Evolutionary conservation across 2,329 filamentous ascomycete species (phyloP), one percentile per base, ranked within the genome.

Genomic region (Polychaeton citri): DNA sequence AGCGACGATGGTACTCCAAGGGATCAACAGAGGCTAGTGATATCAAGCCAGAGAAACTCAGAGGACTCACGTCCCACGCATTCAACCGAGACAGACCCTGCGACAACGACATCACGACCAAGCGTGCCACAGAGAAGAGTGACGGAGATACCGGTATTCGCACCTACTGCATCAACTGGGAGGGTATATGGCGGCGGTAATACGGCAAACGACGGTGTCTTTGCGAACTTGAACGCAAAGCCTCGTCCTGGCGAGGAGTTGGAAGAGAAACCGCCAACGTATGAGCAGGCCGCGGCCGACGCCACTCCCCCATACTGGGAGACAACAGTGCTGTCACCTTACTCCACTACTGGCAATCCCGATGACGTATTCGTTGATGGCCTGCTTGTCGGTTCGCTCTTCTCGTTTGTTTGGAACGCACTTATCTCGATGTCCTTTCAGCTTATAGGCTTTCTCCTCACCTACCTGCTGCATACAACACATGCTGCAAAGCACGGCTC

Each of bases 401-500:
- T 92, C 63, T 81, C 76, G 42, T 92, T 92, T 52, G 66, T 88
- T 47, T 92, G 84, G 84, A 92, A 92, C 63, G 81, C 74, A 63
- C 87, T 96, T 75, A 96, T 98, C 47, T 92, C 85, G 45, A 88
- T 93, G 72, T 93, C 87, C 30, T 96, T 98, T 69, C 84, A 93
- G 60, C 74, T 96, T 44, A 84, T 95, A 61, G 90, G 90, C 36
- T 98, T 98, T 70, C 76, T 98, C 19, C 81, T 98, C 51, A 96
- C 90, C 19, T 98, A 98, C 59, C 82, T 98, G 38, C 73, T 98
- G 3, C 90, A 98, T 69, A 96, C 90, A 19, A 94, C 88, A 6
- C 90, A 98, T 60, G 90, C 90, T 4, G 90, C 90, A 50, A 98
- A 98, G 65, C 94, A 98, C 57, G 90, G 90, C 34, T 94, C 87